Evolutionary conservation across 768 basidiomycete genomes (phyloP).

Genomic region (Pleurotus pulmonarius): DNA sequence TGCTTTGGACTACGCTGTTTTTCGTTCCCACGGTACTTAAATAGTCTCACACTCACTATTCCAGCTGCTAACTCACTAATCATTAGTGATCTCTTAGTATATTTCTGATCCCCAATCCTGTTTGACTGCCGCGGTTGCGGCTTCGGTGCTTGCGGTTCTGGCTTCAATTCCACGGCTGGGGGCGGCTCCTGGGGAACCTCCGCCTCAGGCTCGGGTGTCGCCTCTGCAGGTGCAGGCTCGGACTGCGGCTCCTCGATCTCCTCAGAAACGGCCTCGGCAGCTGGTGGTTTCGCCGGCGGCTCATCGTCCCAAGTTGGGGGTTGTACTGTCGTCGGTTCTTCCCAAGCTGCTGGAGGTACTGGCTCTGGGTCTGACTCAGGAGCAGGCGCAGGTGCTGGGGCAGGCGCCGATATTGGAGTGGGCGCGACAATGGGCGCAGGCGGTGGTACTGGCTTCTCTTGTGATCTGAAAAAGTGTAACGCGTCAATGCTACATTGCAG

Average conservation of each 20-base stretch:
- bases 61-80: too few relatives aligned
- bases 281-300: conserved; percentile 33
- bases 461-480: conserved; percentile 37
- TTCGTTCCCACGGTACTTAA: too few relatives aligned
- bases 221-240: conserved; percentile 9
- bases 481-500: conserved; percentile 3
- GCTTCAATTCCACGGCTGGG: conserved; percentile 12
- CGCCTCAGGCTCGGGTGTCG: conserved; percentile 21
- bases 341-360: conserved; percentile 44
- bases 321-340: conserved; percentile 71
- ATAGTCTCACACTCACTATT: too few relatives aligned
- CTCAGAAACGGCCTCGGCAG: conserved; percentile 20
- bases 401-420: conserved; percentile 22
- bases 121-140: too few relatives aligned
- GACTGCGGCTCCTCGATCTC: conserved; percentile 12
- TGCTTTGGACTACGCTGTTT: too few relatives aligned
- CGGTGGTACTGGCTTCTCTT: conserved; percentile 56
- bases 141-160: conserved; percentile 28
- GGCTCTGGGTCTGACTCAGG: conserved; percentile 31
- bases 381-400: conserved; percentile 24
- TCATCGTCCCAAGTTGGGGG: conserved; percentile 74
- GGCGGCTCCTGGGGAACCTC: conserved; percentile 22
- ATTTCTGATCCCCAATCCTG: too few relatives aligned
- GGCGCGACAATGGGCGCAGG: conserved; percentile 27
- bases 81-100: too few relatives aligned